Percentiles rank a stretch among this genome's conserved stretches.
phyloP scores from a whole-genome alignment of 768 basidiomycete species.

The Coprinopsis strossmayeri region DNA sequence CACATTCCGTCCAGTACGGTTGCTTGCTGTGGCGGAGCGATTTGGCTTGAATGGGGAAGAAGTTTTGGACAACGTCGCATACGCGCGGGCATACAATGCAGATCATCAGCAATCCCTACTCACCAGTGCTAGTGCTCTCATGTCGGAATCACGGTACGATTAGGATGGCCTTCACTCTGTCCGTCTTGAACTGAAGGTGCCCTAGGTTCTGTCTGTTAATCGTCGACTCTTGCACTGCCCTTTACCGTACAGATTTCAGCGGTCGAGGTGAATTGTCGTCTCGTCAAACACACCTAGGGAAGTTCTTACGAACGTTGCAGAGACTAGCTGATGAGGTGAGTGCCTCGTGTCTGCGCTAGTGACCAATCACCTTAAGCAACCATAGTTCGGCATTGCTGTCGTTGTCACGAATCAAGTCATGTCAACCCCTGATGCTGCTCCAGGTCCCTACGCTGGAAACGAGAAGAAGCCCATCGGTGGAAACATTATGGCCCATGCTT shows the following conservation, averaged over 20 bases:
- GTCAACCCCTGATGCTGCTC: slow-evolving; percentile 95
- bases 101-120: slow-evolving; percentile 92
- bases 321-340: slow-evolving; percentile 91
- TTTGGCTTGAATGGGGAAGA: slow-evolving; percentile 98
- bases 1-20: slow-evolving; percentile 93
- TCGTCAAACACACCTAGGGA: slow-evolving; percentile 92
- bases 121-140: slow-evolving; percentile 91
- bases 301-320: slow-evolving; percentile 89
- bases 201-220: slow-evolving; percentile 90
- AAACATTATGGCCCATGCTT: slow-evolving; percentile 98
- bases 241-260: slow-evolving; percentile 93
- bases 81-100: slow-evolving; percentile 97
- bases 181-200: slow-evolving; percentile 7
- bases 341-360: slow-evolving; percentile 7
- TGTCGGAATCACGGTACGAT: slow-evolving; percentile 96
- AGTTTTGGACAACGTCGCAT: slow-evolving; percentile 96
- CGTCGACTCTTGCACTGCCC: slow-evolving; percentile 92
- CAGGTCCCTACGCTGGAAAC: slow-evolving; percentile 81
- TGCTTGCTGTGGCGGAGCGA: slow-evolving; percentile 91
- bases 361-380: slow-evolving; percentile 11
- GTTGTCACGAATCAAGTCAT: slow-evolving; percentile 98
- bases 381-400: slow-evolving; percentile 93
- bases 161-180: no score
- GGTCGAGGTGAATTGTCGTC: slow-evolving; percentile 95
- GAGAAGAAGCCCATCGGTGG: slow-evolving; percentile 99